These are phyloP conservation scores for Nitzschia sp. DNA, from an alignment of 108 stramenopile genomes.

Conservation along the genomic window DNA sequence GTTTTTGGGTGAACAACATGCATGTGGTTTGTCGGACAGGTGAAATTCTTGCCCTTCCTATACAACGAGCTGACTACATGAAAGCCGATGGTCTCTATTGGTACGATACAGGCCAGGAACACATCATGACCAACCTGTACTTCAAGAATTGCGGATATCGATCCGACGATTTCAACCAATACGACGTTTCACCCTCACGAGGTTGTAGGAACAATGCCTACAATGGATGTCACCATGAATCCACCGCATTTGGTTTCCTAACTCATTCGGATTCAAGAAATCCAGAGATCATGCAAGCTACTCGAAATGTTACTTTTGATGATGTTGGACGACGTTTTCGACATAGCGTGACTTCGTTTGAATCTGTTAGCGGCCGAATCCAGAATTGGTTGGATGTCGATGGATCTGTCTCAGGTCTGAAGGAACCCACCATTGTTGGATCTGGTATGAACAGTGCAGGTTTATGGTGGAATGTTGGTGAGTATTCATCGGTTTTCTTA, in stretches of 20 bases:
- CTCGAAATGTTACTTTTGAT: conserved; percentile 31
- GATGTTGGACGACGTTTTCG: conserved; percentile 38
- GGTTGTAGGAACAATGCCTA: conserved; percentile 21
- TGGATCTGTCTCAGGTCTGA: conserved; percentile 27
- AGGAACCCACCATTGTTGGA: conserved; percentile 24
- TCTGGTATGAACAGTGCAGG: conserved; percentile 26
- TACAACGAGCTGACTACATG: conserved; percentile 1
- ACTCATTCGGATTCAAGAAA: conserved; percentile 35
- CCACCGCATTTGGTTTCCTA: conserved; percentile 36
- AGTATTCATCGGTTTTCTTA: neutral
- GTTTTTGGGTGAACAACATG: conserved; percentile 46
- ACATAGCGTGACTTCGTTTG: neutral
- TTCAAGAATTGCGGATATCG: conserved; percentile 44
- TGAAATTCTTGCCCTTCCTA: conserved; percentile 16
- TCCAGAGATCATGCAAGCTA: conserved; percentile 44
- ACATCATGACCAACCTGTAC: conserved; percentile 36
- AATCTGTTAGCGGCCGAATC: conserved; percentile 24
- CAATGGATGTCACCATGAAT: conserved; percentile 28
- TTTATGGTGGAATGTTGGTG: conserved; percentile 34
- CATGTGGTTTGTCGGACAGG: conserved; percentile 39
- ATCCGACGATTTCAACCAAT: conserved; percentile 23
- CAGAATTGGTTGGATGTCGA: conserved; percentile 45
- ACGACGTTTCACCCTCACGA: conserved; percentile 25
- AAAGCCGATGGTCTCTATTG: conserved; percentile 33
- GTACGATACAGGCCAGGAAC: conserved; percentile 49